Conservation (phyloP, 1,139 yeast species). For the Sugiyamaella grinbergsii region DNA sequence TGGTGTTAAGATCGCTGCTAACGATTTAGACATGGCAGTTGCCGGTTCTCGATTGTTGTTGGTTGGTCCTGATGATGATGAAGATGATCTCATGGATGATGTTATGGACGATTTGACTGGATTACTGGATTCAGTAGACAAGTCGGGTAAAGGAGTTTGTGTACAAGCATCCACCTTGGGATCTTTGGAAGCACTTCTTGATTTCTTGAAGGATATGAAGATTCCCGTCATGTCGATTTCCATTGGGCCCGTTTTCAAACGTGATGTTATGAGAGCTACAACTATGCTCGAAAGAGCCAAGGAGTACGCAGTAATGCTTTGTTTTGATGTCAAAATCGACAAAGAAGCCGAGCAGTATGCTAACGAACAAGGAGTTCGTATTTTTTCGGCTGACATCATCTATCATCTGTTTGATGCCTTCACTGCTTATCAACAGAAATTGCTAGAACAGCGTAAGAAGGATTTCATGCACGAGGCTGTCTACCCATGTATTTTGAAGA, state of each 20-base stretch:
- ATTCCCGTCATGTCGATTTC: constrained; percentile 99
- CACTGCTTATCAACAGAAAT: constrained; percentile 85
- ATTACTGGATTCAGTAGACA: constrained; percentile 89
- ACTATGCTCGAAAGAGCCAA: constrained; percentile 97
- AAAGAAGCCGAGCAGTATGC: constrained; percentile 99
- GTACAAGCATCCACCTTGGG: constrained; percentile 99
- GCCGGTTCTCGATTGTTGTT: constrained; percentile 97
- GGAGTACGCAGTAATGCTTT: constrained; percentile 92
- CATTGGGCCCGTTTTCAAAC: constrained; percentile 94
- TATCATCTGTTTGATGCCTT: constrained; percentile 95
- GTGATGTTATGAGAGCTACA: constrained; percentile 97
- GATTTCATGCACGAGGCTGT: constrained; percentile 87
- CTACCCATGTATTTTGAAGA: constrained; percentile 93
- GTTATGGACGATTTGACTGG: constrained; percentile 99
- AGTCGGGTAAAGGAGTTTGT: constrained; percentile 93
- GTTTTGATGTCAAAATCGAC: constrained; percentile 96
- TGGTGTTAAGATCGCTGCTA: constrained; percentile 98
- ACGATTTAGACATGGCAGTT: constrained; percentile 96
- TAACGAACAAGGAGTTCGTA: constrained; percentile 83
- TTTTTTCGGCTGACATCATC: constrained; percentile 94
- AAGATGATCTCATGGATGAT: constrained; percentile 95
- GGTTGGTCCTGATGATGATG: constrained; percentile 97
- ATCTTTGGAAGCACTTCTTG: constrained; percentile 93
- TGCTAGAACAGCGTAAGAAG: constrained; percentile 86
- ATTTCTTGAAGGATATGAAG: constrained; percentile 97